Evolutionary conservation across 2,329 filamentous ascomycete genomes (phyloP).

Genomic region (Ceratocystis ficicola): DNA sequence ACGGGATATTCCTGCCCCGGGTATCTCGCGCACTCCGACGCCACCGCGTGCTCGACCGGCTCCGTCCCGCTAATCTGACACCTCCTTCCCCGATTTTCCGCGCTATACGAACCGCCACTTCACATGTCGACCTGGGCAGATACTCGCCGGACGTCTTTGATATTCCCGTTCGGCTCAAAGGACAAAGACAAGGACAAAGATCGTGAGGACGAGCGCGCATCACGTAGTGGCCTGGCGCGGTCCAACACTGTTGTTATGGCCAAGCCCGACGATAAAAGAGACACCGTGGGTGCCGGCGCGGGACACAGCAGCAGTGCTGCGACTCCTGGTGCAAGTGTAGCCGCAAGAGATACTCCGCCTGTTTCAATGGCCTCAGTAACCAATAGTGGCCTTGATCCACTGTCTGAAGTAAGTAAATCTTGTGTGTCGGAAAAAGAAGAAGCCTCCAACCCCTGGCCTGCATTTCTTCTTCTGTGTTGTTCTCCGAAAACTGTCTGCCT

Average conservation of each 20-base stretch:
- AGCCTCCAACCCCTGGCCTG: background rate
- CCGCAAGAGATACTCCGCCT: background rate
- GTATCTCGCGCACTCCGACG: background rate
- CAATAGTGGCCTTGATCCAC: constrained; percentile 16
- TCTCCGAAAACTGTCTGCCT: no score
- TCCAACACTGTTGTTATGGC: constrained; percentile 1
- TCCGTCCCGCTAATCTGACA: background rate
- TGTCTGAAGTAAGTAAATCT: constrained; percentile 18
- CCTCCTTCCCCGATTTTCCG: background rate
- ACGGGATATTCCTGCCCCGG: background rate
- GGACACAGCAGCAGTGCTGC: background rate
- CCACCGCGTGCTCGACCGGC: background rate
- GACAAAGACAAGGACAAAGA: background rate
- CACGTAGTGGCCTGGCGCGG: background rate
- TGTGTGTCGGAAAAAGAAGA: background rate
- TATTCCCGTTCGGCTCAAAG: background rate
- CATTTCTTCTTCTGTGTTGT: background rate
- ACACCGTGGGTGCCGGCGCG: background rate
- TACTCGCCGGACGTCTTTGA: background rate
- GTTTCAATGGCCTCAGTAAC: background rate
- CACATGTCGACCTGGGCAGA: constrained; percentile 1
- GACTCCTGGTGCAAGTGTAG: background rate
- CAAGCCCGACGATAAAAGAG: background rate
- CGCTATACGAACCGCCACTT: background rate
- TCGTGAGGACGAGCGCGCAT: background rate